Percentiles rank a stretch among this genome's conserved stretches.
Conservation (phyloP, 345 rosid species). For the Reutealis trisperma region DNA sequence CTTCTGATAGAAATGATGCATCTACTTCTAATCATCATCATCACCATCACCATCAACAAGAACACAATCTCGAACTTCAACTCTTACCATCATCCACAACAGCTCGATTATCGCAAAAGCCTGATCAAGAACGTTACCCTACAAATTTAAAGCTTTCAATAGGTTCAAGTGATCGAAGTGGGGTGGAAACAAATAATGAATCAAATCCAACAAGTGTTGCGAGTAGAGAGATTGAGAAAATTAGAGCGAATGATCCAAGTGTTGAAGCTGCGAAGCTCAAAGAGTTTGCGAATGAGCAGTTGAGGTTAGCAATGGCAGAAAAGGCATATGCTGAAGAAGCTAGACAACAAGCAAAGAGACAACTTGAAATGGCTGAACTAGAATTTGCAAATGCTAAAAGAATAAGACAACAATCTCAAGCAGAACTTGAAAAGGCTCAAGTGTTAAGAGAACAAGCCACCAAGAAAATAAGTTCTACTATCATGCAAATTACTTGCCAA, state of each 20-base stretch:
- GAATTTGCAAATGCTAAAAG: constrained; percentile 68
- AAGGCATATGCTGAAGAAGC: constrained; percentile 72
- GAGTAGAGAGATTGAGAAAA: neutral
- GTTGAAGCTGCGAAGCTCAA: constrained; percentile 44
- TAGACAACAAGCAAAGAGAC: constrained; percentile 64
- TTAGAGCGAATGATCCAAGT: constrained; percentile 17
- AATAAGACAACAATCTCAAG: constrained; percentile 72
- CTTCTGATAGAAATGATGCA: constrained; percentile 21
- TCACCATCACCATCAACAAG: neutral
- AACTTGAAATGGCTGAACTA: constrained; percentile 72
- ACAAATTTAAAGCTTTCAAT: constrained; percentile 71
- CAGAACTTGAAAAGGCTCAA: constrained; percentile 72
- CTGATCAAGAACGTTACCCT: constrained; percentile 27
- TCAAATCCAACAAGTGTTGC: neutral
- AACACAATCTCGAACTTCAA: constrained; percentile 69
- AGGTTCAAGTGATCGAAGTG: constrained; percentile 26
- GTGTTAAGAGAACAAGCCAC: constrained; percentile 61
- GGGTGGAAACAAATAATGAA: constrained; percentile 7
- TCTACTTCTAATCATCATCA: constrained; percentile 24
- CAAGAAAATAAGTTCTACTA: constrained; percentile 61
- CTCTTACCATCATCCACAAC: constrained; percentile 56
- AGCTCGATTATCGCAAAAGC: constrained; percentile 27
- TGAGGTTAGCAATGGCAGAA: constrained; percentile 62
- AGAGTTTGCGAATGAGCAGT: constrained; percentile 50
- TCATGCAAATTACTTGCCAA: constrained; percentile 75